phyloP scores from a whole-genome alignment of 2,329 filamentous ascomycete genomes.

The Endocalyx cinctus region DNA sequence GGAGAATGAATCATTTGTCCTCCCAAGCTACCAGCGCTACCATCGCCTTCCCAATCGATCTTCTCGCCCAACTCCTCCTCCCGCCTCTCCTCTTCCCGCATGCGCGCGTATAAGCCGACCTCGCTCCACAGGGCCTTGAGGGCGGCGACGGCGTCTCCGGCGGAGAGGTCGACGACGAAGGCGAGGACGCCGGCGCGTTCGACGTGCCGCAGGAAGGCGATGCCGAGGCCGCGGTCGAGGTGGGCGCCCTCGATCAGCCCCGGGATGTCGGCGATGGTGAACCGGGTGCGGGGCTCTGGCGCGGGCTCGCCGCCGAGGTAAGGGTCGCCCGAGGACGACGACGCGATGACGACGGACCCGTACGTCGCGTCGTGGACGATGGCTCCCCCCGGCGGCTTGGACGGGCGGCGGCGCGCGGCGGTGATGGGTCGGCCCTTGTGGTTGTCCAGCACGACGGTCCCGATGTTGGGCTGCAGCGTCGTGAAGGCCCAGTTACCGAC shows the following conservation, averaged over 20 bases:
- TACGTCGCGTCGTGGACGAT: constrained; percentile 27
- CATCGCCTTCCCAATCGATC: constrained; percentile 56
- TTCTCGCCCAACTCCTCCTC: constrained; percentile 54
- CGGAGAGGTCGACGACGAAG: constrained; percentile 84
- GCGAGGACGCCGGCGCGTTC: constrained; percentile 90
- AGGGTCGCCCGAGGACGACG: constrained; percentile 11
- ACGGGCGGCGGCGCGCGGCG: constrained; percentile 23
- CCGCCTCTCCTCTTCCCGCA: constrained; percentile 68
- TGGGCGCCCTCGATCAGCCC: constrained; percentile 91
- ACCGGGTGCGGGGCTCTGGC: constrained; percentile 63
- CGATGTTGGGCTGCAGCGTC: constrained; percentile 90
- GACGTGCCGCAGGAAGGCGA: constrained; percentile 89
- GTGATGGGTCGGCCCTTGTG: constrained; percentile 67
- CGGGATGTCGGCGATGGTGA: constrained; percentile 94
- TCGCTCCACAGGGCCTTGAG: constrained; percentile 85
- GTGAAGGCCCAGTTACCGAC: constrained; percentile 97
- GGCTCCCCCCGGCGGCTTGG: constrained; percentile 32
- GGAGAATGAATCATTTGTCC: constrained; percentile 25
- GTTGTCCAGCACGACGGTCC: constrained; percentile 89
- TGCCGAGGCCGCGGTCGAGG: constrained; percentile 82
- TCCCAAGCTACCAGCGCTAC: constrained; percentile 21
- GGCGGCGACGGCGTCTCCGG: constrained; percentile 72
- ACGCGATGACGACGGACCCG: constrained; percentile 25
- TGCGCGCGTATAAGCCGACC: constrained; percentile 79
- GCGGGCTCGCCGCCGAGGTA: constrained; percentile 14